Percentiles rank a stretch among this genome's conserved stretches.
phyloP scores from a whole-genome alignment of 345 rosid species.

The Schrenkiella parvula region DNA sequence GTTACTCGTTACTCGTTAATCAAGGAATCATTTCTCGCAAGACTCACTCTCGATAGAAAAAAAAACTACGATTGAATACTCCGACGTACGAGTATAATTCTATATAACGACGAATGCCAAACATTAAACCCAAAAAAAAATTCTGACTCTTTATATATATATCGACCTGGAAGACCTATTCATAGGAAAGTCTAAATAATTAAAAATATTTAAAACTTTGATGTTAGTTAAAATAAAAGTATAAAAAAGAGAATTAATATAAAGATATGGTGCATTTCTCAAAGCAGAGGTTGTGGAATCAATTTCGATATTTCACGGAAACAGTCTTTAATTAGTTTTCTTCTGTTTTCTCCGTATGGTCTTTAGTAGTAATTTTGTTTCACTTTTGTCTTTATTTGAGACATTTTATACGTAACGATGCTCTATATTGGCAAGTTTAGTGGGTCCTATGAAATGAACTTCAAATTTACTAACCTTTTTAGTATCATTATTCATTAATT shows the following conservation, averaged over 20 bases:
- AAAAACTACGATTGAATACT: not conserved
- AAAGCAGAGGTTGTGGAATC: not conserved
- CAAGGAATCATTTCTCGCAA: not conserved
- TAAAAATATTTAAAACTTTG: not conserved
- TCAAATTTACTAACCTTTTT: not conserved
- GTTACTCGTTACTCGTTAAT: not conserved
- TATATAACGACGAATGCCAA: not conserved
- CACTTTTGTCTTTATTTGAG: not conserved
- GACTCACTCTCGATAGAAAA: not conserved
- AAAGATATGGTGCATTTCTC: not conserved
- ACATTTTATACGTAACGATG: not conserved
- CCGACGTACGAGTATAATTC: not conserved
- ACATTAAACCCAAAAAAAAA: not conserved
- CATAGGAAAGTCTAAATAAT: not conserved
- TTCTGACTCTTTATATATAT: not conserved
- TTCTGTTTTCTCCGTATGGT: not conserved
- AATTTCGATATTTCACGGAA: not conserved
- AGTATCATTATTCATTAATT: slow-evolving; percentile 3
- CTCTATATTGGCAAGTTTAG: not conserved
- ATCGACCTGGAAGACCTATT: not conserved
- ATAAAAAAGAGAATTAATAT: not conserved
- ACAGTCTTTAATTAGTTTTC: not conserved
- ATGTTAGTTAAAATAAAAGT: not conserved
- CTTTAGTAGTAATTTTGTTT: not conserved
- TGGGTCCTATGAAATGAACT: slow-evolving; percentile 2